Conservation (phyloP, 1,139 yeast genomes). For the Tardiomyces blankii region DNA sequence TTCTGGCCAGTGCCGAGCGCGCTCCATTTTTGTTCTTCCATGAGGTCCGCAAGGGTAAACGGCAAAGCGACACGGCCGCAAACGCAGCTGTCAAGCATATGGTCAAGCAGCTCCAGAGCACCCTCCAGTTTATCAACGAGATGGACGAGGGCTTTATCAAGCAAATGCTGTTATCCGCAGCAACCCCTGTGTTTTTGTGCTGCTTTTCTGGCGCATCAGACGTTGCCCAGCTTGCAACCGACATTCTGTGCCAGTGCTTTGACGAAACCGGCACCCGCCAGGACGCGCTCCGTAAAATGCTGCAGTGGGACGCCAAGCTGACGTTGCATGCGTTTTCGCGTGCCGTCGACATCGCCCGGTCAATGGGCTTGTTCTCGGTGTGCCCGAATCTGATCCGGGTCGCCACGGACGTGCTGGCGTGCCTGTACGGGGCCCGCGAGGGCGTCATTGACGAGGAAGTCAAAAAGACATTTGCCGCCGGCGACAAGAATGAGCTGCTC, state of each 20-base stretch:
- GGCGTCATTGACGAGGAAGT: constrained; percentile 36
- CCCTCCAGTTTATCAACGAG: background rate
- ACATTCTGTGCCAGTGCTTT: constrained; percentile 62
- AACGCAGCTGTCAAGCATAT: background rate
- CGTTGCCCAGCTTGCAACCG: constrained; percentile 52
- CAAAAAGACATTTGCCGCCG: constrained; percentile 15
- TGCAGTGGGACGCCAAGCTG: constrained; percentile 33
- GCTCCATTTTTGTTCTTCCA: background rate
- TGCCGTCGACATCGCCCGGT: constrained; percentile 34
- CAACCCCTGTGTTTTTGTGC: background rate
- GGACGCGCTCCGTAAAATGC: constrained; percentile 49
- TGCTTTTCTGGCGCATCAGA: background rate
- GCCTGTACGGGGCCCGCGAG: constrained; percentile 53
- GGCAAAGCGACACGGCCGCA: background rate
- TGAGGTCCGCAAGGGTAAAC: background rate
- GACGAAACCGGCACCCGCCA: constrained; percentile 59
- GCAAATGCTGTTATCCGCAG: background rate
- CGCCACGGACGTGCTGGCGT: constrained; percentile 58
- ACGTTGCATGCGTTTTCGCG: constrained; percentile 39
- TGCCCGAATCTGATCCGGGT: constrained; percentile 68
- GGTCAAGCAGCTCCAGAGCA: background rate
- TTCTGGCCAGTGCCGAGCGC: background rate
- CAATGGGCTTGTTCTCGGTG: constrained; percentile 50
- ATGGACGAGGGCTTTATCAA: background rate
- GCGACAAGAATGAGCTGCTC: constrained; percentile 18